Percentiles rank a stretch among this genome's conserved stretches.
These are phyloP conservation scores for Saturnispora kantuleensis DNA, from an alignment of 805 yeast species.

Conservation along the genomic window DNA sequence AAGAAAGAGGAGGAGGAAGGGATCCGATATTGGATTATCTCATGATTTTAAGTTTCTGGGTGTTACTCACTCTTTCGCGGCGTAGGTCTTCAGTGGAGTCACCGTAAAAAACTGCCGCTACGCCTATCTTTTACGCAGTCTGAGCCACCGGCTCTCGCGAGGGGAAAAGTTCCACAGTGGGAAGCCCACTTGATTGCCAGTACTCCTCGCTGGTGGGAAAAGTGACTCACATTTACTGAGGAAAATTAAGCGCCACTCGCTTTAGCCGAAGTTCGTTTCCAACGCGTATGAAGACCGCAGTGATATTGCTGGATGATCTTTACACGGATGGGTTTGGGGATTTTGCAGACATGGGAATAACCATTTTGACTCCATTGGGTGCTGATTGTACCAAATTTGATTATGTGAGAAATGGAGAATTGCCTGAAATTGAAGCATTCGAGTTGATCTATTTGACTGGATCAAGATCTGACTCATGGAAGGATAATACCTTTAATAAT, in stretches of 20 bases:
- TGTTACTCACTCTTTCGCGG: neutral
- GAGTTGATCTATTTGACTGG: constrained; percentile 44
- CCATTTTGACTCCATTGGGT: constrained; percentile 13
- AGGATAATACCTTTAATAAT: constrained; percentile 31
- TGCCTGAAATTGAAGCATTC: constrained; percentile 21
- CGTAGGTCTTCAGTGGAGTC: too few species aligned
- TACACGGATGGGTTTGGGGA: constrained; percentile 31
- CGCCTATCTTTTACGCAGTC: too few species aligned
- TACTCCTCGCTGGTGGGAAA: too few species aligned
- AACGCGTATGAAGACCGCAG: constrained; percentile 6
- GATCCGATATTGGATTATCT: too few species aligned
- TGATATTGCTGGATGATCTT: constrained; percentile 10
- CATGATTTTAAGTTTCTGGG: neutral
- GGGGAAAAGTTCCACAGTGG: too few species aligned
- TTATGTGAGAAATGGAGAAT: constrained; percentile 22
- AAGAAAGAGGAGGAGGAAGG: too few species aligned
- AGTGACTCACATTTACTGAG: too few species aligned
- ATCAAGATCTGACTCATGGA: constrained; percentile 39
- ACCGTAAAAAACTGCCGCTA: neutral
- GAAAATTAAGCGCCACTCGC: too few species aligned
- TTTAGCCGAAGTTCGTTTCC: too few species aligned
- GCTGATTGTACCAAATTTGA: constrained; percentile 29
- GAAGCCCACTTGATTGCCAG: too few species aligned
- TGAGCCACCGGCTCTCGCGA: too few species aligned
- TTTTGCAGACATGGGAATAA: constrained; percentile 39